These are phyloP conservation scores for Fusarium verticillioides DNA, from an alignment of 2,329 filamentous ascomycete genomes.

Conservation along the genomic window DNA sequence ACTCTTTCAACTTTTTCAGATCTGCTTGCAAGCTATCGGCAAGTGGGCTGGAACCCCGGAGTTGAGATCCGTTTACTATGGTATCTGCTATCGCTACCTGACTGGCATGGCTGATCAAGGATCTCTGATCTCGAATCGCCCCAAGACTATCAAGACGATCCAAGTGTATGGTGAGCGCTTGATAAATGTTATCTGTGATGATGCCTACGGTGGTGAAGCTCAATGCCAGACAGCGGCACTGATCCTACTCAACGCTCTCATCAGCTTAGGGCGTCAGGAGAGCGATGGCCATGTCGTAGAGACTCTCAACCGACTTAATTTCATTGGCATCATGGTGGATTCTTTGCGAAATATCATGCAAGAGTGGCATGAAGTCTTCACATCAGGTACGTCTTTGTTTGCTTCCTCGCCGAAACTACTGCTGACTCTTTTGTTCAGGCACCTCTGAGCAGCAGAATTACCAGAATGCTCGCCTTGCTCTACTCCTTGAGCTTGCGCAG, in stretches of 20 bases:
- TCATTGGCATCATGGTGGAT: slow-evolving; percentile 89
- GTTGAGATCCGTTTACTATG: slow-evolving; percentile 87
- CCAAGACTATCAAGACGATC: slow-evolving; percentile 78
- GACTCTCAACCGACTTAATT: slow-evolving; percentile 85
- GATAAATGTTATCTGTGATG: slow-evolving; percentile 89
- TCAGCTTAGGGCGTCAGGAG: slow-evolving; percentile 78
- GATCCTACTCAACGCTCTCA: slow-evolving; percentile 82
- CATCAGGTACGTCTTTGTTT: slow-evolving; percentile 60
- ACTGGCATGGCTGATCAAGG: slow-evolving; percentile 72
- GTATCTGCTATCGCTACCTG: slow-evolving; percentile 89
- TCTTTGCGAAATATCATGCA: slow-evolving; percentile 80
- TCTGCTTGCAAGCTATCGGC: slow-evolving; percentile 82
- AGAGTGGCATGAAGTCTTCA: slow-evolving; percentile 72
- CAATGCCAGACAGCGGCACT: slow-evolving; percentile 87
- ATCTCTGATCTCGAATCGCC: slow-evolving; percentile 58
- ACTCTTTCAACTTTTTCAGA: slow-evolving; percentile 90
- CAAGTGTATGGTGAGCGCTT: slow-evolving; percentile 77
- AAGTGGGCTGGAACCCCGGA: slow-evolving; percentile 76
- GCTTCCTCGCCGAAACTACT: background rate
- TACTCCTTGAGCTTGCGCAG: slow-evolving; percentile 86
- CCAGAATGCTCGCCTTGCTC: slow-evolving; percentile 77
- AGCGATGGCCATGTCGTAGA: slow-evolving; percentile 81
- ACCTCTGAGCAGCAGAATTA: slow-evolving; percentile 61
- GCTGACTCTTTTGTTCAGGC: slow-evolving; percentile 45
- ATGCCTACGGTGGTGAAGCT: slow-evolving; percentile 86